Conservation (phyloP, 2,329 filamentous ascomycete genomes). For the Drechslerella coelobrocha region DNA sequence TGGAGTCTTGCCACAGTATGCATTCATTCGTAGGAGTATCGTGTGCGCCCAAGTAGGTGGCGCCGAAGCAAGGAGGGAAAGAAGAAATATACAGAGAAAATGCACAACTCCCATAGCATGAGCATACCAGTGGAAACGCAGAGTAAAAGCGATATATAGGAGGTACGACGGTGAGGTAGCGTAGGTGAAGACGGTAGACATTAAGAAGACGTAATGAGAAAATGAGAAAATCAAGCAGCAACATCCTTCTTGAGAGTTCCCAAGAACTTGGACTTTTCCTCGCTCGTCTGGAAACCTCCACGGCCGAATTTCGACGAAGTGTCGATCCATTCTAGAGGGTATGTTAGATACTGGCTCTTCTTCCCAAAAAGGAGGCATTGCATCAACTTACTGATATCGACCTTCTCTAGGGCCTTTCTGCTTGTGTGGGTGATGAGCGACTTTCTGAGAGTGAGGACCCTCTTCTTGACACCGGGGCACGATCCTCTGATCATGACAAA, state of each 20-base stretch:
- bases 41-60: constrained; percentile 36
- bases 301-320: constrained; percentile 99
- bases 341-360: constrained; percentile 10
- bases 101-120: constrained; percentile 48
- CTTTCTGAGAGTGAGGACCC: constrained; percentile 98
- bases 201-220: constrained; percentile 56
- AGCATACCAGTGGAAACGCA: constrained; percentile 34
- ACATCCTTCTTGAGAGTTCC: constrained; percentile 99
- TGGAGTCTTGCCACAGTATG: constrained; percentile 3
- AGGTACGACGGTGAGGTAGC: constrained; percentile 51
- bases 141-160: constrained; percentile 25
- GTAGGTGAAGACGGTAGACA: constrained; percentile 17
- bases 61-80: constrained; percentile 4
- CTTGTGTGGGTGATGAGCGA: constrained; percentile 98
- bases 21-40: constrained; percentile 34
- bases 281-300: constrained; percentile 97
- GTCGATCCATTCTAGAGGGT: constrained; percentile 87
- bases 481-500: constrained; percentile 98
- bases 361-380: background rate
- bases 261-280: constrained; percentile 97
- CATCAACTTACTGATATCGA: constrained; percentile 73
- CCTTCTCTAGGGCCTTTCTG: constrained; percentile 95
- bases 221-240: constrained; percentile 62
- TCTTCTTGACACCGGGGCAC: constrained; percentile 98
- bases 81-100: constrained; percentile 47